Base-by-base conservation (phyloP, 1,139 yeast species). In the Hyphopichia wangnamkhiaoensis region DNA sequence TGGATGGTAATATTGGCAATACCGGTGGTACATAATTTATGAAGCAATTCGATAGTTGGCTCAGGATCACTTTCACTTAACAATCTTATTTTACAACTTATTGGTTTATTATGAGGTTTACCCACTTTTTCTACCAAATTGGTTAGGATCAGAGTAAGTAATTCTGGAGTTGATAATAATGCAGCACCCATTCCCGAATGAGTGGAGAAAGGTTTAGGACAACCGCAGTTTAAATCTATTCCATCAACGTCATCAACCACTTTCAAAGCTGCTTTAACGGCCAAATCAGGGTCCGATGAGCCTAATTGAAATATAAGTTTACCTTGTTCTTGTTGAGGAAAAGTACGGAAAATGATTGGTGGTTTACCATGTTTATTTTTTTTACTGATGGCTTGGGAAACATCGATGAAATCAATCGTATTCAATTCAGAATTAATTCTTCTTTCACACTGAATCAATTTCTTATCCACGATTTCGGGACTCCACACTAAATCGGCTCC, bases 121-220 rank as follows among this genome's bases (percentile, higher is more conserved):
- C 98, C 98, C 1, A 93, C 93, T 47, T 89, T 74, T 18, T 73
- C 71, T 1, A 93, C 97, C 39, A 93, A 67, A 12, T 76, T 74
- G 3, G 63, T 61, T 42, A 93, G 65, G 26, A 93, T 93, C 15
- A 74, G 72, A 50, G 83, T 85, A 24, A 93, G 69, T 34, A 77
- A 64, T 34, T 87, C 96, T 0, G 98, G 97, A 0, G 91, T 88
- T 34, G 76, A 69, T 43, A 93, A 69, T 35, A 93, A 68, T 0
- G 96, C 97, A 3, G 98, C 96, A 4, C 98, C 98, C 98, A 93
- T 93, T 1, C 98, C 98, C 0, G 94, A 76, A 59, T 90, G 97
- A 3, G 89, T 75, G 1, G 90, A 82, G 53, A 87, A 88, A 44
- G 84, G 91, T 56, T 89, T 90, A 2, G 98, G 98, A 63, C 98